Evolutionary conservation across 257 asterid species (phyloP), one percentile per base, ranked within the genome.

Genomic region (Gentiana dahurica): DNA sequence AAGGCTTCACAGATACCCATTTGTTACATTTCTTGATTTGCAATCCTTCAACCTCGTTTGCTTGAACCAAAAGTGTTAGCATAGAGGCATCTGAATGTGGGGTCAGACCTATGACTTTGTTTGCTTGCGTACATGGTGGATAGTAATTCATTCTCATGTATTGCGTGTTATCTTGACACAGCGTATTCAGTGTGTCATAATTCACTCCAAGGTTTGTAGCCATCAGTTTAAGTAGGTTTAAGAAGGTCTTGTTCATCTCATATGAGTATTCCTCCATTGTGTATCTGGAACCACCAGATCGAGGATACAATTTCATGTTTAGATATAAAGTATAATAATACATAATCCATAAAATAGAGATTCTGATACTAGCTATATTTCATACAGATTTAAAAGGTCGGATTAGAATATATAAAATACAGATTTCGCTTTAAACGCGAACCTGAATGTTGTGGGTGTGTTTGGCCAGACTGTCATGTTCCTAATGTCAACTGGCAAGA

Each of bases 61-160:
- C 63, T 49, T 73, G 71, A 34, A 73, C 54, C 65, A 68, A 63
- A 13, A 73, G 65, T 24, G 78, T 68, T 4, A 68, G 58, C 24
- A 24, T 24, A 24, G 24, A 24, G 24, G 24, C 24, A 24, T 72
- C 77, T 12, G 77, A 72, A 51, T 72, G 77, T 39, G 77, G 65
- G 41, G 71, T 52, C 8, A 75, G 70, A 15, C 81, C 75, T 6
- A 65, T 51, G 32, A 75, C 78, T 51, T 62, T 65, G 56, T 68
- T 65, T 47, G 78, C 78, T 24, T 53, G 49, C 33, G 50, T 39
- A 54, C 75, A 71, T 13, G 78, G 73, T 55, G 81, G 81, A 38
- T 72, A 68, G 49, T 65, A 75, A 53, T 75, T 71, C 78, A 75
- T 75, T 59, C 78, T 71, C 35, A 75, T 65, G 34, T 71, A 73